These are phyloP conservation scores for Cystoisospora suis DNA, from an alignment of 169 alveolate genomes.

Conservation along the genomic window DNA sequence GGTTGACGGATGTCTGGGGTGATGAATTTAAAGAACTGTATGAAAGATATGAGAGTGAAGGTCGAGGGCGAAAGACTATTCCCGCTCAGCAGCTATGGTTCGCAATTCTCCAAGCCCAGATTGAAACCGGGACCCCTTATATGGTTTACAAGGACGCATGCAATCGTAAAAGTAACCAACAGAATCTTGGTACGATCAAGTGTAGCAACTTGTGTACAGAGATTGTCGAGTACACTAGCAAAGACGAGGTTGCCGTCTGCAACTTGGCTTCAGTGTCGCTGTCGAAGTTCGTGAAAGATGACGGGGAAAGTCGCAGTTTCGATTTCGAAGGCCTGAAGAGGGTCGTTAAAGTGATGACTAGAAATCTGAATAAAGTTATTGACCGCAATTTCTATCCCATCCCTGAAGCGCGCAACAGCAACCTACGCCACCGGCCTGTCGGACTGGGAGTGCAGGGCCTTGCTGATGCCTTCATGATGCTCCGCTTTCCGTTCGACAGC, in stretches of 20 bases:
- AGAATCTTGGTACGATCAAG: constrained; percentile 97
- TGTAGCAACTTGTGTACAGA: constrained; percentile 97
- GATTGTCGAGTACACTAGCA: constrained; percentile 95
- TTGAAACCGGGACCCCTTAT: constrained; percentile 99
- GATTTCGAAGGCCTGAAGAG: constrained; percentile 82
- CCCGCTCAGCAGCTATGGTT: constrained; percentile 97
- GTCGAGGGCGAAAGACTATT: constrained; percentile 93
- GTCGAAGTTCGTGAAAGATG: constrained; percentile 84
- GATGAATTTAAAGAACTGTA: constrained; percentile 94
- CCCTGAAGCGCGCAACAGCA: constrained; percentile 92
- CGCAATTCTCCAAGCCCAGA: constrained; percentile 94
- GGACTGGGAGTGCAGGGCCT: constrained; percentile 99
- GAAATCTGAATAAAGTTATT: constrained; percentile 94
- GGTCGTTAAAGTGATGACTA: constrained; percentile 91
- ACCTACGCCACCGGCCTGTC: constrained; percentile 97
- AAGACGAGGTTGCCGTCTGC: constrained; percentile 98
- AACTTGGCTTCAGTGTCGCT: constrained; percentile 97
- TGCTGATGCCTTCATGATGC: constrained; percentile 96
- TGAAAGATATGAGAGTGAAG: constrained; percentile 74
- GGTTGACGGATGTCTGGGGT: constrained; percentile 91
- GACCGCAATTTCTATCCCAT: constrained; percentile 96
- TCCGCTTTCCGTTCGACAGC: constrained; percentile 95
- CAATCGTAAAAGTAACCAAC: constrained; percentile 95
- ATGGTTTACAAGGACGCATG: constrained; percentile 97
- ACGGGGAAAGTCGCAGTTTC: constrained; percentile 72